Base-by-base conservation (phyloP, 2,329 filamentous ascomycete genomes). In the Dactylellina sp. region DNA sequence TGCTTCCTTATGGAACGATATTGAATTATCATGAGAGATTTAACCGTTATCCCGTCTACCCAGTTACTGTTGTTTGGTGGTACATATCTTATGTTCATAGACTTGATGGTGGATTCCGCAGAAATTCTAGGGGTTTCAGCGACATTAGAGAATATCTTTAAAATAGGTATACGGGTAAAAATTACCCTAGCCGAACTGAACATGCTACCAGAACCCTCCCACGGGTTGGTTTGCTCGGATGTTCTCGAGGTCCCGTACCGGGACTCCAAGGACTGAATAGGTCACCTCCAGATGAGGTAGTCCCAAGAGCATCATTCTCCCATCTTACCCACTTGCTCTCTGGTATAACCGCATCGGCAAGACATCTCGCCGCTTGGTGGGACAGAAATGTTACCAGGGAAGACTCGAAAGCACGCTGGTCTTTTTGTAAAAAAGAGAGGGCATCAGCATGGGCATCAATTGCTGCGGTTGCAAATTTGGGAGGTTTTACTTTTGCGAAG, bases 301-400 rank as follows among this genome's bases (percentile, higher is more conserved):
- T 12, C 6, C 35, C 56, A 12, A 40, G 2, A 12, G 25, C 25
- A 25, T 62, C 56, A 16, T 74, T 66, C 42, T 74, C 70, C 70
- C 70, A 74, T n/a, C 70, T 39, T 9, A 74, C 70, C 70, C 70
- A 74, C 50, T 57, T 65, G n/a, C 70, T 74, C 20, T 74, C 70
- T 6, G 55, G 70, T 37, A 74, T 74, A 14, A 74, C 70, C 1
- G 47, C 62, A 16, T 74, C 70, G 18, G 70, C 61, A 24, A 74
- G 61, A 20, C 70, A 74, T 40, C 70, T 49, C 5, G 70, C 70
- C 2, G 70, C 70, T 28, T 74, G 70, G 16, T 62, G 53, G 5
- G 70, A 59, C 11, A 74, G 61, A 39, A 74, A 74, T 9, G 37
- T 40, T 7, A 74, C 70, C 2, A 74, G 70, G 5, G 70, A 74